Evolutionary conservation across 2,329 filamentous ascomycete genomes (phyloP), one percentile per base, ranked within the genome.

Genomic region (Colletotrichum falcatum): DNA sequence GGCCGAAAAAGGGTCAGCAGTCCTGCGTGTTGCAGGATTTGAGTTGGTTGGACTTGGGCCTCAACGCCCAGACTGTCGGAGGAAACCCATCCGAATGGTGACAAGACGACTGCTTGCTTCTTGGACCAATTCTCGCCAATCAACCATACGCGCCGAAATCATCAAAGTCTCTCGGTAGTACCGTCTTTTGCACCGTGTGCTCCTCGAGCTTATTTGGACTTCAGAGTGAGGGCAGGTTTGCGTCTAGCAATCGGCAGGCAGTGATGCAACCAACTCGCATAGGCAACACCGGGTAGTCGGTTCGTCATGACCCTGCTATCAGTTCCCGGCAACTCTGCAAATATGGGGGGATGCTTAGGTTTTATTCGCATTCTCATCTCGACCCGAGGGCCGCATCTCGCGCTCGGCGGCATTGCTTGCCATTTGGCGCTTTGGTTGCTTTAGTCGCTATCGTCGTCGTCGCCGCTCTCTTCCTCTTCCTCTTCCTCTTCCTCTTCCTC

Each of bases 391-490:
- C 3, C 35, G 14, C 33, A 26, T 58, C 35, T 58, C 55, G 20
- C 23, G 16, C 14, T 35, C 16, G 1, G 33, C 23, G 20, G 20
- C 18, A 7, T 12, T 16, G 9, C 12, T 12, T 16, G 9, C 12
- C 16, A 20, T 23, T 26, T 26, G 37, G 23, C 6, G 30, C 55
- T 20, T 18, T 26, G 18, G 7, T 18, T 48, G 12, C 58, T 53
- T 35, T 59, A 66, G 5, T 63, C 58, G 46, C 58, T 71, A 80
- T 67, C 83, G 35, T 81, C 84, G 35, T 81, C 84, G 30, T 84
- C 83, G 11, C 59, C 51, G 44, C 59, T 61, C 53, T 85, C 84
- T 28, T 80, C 81, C 20, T 83, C 83, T n/a, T 87, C 85, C 42
- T 84, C 82, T 1, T 82, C 82, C 18, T 82, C 81, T 7, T 77